These are phyloP conservation scores for Nakaseomyces nivariensis DNA, from an alignment of 1,139 yeast genomes.

Conservation along the genomic window DNA sequence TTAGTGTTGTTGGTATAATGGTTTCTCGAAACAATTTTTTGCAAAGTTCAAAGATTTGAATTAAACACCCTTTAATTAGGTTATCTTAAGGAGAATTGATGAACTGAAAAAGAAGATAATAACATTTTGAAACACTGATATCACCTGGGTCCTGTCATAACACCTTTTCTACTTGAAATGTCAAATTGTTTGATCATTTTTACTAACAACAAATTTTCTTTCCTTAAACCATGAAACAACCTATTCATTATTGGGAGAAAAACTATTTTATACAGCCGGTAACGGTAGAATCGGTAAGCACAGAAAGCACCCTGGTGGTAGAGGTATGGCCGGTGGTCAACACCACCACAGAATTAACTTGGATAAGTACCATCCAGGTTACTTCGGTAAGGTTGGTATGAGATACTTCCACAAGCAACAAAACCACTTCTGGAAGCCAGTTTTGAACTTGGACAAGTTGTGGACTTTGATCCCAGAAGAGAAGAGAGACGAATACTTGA, in stretches of 20 bases:
- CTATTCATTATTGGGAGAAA: neutral
- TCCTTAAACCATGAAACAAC: neutral
- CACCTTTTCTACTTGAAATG: neutral
- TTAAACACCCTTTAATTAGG: neutral
- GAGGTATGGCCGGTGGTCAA: conserved; percentile 99
- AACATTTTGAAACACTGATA: conserved; percentile 1
- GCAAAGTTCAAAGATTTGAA: neutral
- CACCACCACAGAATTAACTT: conserved; percentile 99
- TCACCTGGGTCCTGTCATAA: neutral
- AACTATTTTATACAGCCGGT: conserved; percentile 64
- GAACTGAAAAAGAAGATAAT: neutral
- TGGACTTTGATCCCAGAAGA: conserved; percentile 96
- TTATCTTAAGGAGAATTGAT: neutral
- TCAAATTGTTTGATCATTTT: neutral
- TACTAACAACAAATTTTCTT: conserved; percentile 14
- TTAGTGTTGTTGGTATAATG: neutral
- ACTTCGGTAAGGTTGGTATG: conserved; percentile 99
- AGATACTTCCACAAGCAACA: conserved; percentile 98
- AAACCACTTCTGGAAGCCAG: conserved; percentile 97
- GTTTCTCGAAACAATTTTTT: no score
- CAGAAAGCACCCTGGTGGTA: conserved; percentile 99
- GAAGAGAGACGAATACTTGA: conserved; percentile 89
- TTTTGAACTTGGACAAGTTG: conserved; percentile 95
- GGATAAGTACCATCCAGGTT: conserved; percentile 99
- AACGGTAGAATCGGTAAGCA: conserved; percentile 99